phyloP scores from a whole-genome alignment of 164 flowering plant species.

The Dillenia suffruticosa region DNA sequence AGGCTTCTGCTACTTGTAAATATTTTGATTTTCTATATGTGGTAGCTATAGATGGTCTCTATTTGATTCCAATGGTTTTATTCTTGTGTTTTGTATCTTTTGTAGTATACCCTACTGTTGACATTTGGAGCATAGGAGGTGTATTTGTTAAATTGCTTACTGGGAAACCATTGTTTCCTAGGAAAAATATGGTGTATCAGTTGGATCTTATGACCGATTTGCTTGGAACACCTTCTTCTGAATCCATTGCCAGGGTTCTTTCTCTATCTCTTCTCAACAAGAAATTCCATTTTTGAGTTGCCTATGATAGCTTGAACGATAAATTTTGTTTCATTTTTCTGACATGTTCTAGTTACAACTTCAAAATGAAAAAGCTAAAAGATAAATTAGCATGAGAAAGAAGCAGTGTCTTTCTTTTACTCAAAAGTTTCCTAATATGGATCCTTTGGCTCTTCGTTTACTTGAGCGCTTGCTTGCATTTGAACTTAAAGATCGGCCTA shows the following conservation, averaged over 20 bases:
- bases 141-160: conserved; percentile 84
- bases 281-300: conserved; percentile 1
- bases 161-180: conserved; percentile 82
- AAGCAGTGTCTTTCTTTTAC: conserved; percentile 68
- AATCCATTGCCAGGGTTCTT: conserved; percentile 64
- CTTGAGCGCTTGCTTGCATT: conserved; percentile 86
- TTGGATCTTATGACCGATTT: conserved; percentile 84
- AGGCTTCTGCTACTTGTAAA: no score
- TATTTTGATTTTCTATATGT: background rate
- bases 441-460: conserved; percentile 78
- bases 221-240: conserved; percentile 72
- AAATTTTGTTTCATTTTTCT: background rate
- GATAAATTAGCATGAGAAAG: conserved; percentile 69
- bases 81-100: conserved; percentile 9
- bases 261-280: conserved; percentile 1
- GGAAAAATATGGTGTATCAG: conserved; percentile 80
- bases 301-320: background rate
- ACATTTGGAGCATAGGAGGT: conserved; percentile 94
- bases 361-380: conserved; percentile 91
- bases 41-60: no score
- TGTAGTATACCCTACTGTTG: conserved; percentile 91
- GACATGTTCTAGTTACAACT: conserved; percentile 44
- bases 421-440: conserved; percentile 64
- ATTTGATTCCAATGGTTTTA: no score
- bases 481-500: conserved; percentile 85